Conservation (phyloP, 345 rosid genomes). For the Sisymbrium altissimum region DNA sequence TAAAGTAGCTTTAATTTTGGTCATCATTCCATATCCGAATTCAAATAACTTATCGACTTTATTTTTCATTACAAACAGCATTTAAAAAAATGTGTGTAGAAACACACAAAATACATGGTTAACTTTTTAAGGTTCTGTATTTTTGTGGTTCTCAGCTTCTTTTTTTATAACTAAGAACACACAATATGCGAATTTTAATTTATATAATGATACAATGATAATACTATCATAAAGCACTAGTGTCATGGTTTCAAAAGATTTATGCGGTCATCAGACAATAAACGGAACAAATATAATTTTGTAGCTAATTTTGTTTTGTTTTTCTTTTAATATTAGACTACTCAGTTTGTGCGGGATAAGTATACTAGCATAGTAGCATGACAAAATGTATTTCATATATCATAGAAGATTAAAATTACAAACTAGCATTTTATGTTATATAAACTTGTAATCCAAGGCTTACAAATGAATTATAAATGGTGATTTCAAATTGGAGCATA, state of each 20-base stretch:
- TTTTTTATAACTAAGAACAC: background rate
- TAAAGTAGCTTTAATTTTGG: constrained; percentile 12
- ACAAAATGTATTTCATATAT: background rate
- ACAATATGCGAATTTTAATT: background rate
- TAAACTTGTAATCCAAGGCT: background rate
- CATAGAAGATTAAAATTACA: background rate
- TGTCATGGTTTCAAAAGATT: background rate
- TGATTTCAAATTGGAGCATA: background rate
- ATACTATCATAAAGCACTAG: background rate
- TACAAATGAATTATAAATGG: background rate
- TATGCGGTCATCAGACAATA: background rate
- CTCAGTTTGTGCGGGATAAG: background rate
- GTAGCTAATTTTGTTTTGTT: background rate
- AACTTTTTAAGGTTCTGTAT: background rate
- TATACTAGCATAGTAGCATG: background rate
- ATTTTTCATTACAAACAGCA: background rate
- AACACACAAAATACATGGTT: background rate
- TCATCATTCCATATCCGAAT: constrained; percentile 4
- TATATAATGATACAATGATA: background rate
- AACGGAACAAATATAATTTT: background rate
- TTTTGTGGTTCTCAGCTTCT: background rate
- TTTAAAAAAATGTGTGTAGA: background rate
- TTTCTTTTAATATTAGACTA: too few species aligned
- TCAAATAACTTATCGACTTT: constrained; percentile 13
- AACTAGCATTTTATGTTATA: background rate